Conservation (phyloP, 1,284 basidiomycete species). For the Kwoniella shivajii region DNA sequence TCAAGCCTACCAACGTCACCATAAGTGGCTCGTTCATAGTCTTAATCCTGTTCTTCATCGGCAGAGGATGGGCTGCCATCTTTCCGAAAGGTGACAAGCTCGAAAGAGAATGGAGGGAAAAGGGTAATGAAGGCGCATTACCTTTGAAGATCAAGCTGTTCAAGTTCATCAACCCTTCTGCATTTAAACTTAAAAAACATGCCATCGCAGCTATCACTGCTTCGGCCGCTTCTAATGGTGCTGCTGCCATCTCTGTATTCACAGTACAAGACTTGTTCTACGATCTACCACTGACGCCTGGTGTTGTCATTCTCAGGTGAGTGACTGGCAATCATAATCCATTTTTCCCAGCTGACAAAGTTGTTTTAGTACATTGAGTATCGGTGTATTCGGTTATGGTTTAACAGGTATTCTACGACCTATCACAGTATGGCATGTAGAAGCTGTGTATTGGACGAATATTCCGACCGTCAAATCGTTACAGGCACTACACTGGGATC, state of each 20-base stretch:
- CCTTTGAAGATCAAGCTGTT: conserved; percentile 36
- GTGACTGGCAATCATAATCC: not conserved
- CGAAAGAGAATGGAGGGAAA: conserved; percentile 54
- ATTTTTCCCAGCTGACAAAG: not conserved
- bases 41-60: conserved; percentile 62
- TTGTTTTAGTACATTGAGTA: conserved; percentile 61
- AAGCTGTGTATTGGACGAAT: conserved; percentile 51
- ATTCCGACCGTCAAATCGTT: conserved; percentile 39
- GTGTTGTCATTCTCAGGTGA: conserved; percentile 58
- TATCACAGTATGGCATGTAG: conserved; percentile 11
- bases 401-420: conserved; percentile 53
- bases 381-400: conserved; percentile 68
- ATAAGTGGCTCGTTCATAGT: conserved; percentile 65
- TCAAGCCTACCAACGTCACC: conserved; percentile 62
- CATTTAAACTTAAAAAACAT: conserved; percentile 65
- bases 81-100: conserved; percentile 53
- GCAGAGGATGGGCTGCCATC: conserved; percentile 58
- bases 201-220: conserved; percentile 65
- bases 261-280: conserved; percentile 65
- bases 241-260: conserved; percentile 63
- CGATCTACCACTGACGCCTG: conserved; percentile 60
- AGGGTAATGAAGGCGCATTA: conserved; percentile 47
- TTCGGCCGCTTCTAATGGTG: conserved; percentile 61
- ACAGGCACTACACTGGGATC: conserved; percentile 40
- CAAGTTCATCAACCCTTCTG: conserved; percentile 62